Evolutionary conservation across 106 monocot species (phyloP).

Genomic region (Agapanthus africanus): DNA sequence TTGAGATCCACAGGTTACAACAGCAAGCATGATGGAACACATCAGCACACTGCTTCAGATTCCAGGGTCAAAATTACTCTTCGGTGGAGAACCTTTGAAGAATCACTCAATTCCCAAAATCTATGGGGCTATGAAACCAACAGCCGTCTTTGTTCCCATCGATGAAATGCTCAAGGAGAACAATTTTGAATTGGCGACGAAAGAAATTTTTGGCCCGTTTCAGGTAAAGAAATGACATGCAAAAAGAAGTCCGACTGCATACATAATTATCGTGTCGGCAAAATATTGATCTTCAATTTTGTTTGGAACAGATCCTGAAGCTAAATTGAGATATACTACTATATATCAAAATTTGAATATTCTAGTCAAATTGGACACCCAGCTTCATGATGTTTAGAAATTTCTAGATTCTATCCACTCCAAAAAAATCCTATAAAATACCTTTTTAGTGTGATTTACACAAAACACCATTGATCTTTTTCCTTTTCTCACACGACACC

Average conservation of each 20-base stretch:
- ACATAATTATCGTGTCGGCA: not conserved
- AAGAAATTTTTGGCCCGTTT: conserved; percentile 96
- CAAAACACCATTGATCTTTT: too few relatives aligned
- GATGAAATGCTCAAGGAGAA: conserved; percentile 60
- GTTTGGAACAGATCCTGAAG: too few relatives aligned
- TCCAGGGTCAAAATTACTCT: conserved; percentile 84
- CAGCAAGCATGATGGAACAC: conserved; percentile 76
- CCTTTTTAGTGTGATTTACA: too few relatives aligned
- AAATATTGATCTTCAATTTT: too few relatives aligned
- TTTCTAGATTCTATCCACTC: too few relatives aligned
- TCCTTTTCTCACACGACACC: too few relatives aligned
- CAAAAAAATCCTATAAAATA: too few relatives aligned
- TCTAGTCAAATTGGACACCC: too few relatives aligned
- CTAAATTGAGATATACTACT: too few relatives aligned
- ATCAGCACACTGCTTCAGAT: conserved; percentile 69
- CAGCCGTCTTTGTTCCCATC: conserved; percentile 84
- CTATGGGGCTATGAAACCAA: conserved; percentile 90
- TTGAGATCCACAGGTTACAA: conserved; percentile 99
- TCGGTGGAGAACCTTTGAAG: conserved; percentile 75
- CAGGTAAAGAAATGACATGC: conserved; percentile 48
- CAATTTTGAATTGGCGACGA: conserved; percentile 82
- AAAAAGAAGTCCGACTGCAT: too few relatives aligned
- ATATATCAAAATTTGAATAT: too few relatives aligned
- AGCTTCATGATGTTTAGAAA: too few relatives aligned
- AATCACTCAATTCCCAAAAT: conserved; percentile 88